Percentiles rank a stretch among this genome's conserved stretches.
These are phyloP conservation scores for Salvia hispanica DNA, from an alignment of 257 asterid genomes.

Conservation along the genomic window DNA sequence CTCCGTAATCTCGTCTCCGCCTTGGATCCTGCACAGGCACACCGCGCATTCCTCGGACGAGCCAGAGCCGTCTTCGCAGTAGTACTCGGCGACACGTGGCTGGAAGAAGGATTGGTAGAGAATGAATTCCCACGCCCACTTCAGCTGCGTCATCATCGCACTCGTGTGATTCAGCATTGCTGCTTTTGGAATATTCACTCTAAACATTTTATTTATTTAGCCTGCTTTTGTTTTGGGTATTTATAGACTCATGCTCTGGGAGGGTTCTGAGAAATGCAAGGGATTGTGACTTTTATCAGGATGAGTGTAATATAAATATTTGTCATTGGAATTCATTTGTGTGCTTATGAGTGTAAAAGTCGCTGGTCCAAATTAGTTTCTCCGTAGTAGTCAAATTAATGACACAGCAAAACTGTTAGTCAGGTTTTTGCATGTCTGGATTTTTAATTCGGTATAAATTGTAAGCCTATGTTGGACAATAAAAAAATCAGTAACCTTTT, in stretches of 20 bases:
- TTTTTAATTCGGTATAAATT: not conserved
- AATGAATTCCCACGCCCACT: constrained; percentile 34
- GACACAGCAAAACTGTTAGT: not conserved
- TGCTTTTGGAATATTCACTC: constrained; percentile 29
- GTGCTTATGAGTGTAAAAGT: too few relatives aligned
- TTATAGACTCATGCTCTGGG: too few relatives aligned
- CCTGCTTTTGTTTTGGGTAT: not conserved
- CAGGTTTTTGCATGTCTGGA: not conserved
- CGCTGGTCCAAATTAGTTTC: not conserved
- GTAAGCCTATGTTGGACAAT: not conserved
- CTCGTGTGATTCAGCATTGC: constrained; percentile 13
- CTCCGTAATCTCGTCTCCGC: constrained; percentile 36
- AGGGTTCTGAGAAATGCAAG: not conserved
- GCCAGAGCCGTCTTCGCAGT: too few relatives aligned
- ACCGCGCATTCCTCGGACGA: constrained; percentile 33
- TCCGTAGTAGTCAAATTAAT: not conserved
- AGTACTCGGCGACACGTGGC: not conserved
- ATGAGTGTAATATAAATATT: not conserved
- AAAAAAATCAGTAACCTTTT: not conserved
- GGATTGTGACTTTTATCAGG: not conserved
- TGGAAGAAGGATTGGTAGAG: constrained; percentile 33
- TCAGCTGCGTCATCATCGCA: constrained; percentile 13
- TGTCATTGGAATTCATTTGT: not conserved
- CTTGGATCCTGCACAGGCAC: constrained; percentile 34
- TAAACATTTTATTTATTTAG: too few relatives aligned